Evolutionary conservation across 768 basidiomycete genomes (phyloP), one percentile per base, ranked within the genome.

Genomic region (Strobilomyces echinocephalus): DNA sequence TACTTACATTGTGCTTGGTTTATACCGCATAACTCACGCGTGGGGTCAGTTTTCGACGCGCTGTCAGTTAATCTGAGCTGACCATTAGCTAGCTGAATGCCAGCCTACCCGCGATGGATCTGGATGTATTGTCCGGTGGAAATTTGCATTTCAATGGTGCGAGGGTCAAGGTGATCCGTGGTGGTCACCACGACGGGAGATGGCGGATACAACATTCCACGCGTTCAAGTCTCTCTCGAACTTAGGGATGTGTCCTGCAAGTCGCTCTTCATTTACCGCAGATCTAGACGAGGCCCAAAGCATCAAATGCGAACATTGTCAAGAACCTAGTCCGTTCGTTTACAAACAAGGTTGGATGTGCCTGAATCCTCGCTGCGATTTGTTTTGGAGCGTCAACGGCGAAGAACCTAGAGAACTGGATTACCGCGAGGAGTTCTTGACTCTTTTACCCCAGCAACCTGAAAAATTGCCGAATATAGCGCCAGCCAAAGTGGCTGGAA

Each of bases 121-220:
- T 31, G 79, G 79, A 11, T 72, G 69, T n/a, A 80, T 88, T n/a
- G 76, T 88, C 12, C 75, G 89, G 8, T 88, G 82, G 65, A 92
- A 91, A 65, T 91, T 92, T 60, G 83, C 85, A 5, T 92, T 92
- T 58, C 85, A 86, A 59, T 92, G 89, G 88, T 88, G 87, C 57
- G 79, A 84, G 55, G 78, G 75, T 40, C 90, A 91, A 72, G 87
- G 70, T 6, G 60, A 67, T 36, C 79, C 79, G 1, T 81, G 80
- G 80, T 82, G 80, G 79, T 43, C 48, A 69, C 58, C 57, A 10
- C 61, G 28, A 30, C 49, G 28, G 15, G 46, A 46, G 12, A 35
- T 21, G 39, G 20, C n/a, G 30, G 40, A 36, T 24, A 8, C n/a
- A 14, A n/a, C 39, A 14, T 30, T 44, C 8, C 16, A 43, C 12